These are phyloP conservation scores for Bryopsis sp. DNA, from an alignment of 139 green algal species.

Conservation along the genomic window DNA sequence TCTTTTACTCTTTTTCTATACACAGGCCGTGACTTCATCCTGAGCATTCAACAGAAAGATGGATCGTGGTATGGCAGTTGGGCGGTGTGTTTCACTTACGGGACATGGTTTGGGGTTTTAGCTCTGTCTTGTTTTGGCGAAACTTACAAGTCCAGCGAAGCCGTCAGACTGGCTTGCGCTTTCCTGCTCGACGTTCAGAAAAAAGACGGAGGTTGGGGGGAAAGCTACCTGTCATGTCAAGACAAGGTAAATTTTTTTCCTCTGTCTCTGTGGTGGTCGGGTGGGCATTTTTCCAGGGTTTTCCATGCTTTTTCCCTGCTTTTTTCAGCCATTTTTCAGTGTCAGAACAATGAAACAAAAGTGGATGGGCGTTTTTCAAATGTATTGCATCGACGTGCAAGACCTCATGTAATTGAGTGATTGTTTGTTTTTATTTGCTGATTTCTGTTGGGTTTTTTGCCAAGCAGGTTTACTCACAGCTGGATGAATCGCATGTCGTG, in stretches of 20 bases:
- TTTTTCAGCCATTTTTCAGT: constrained; percentile 10
- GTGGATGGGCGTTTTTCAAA: no score
- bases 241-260: constrained; percentile 67
- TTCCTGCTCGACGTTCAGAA: constrained; percentile 89
- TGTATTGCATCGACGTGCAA: no score
- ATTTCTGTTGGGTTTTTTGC: no score
- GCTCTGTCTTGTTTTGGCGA: constrained; percentile 65
- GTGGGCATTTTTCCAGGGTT: no score
- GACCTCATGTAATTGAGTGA: background rate
- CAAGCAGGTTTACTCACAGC: constrained; percentile 84
- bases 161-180: constrained; percentile 41
- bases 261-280: background rate
- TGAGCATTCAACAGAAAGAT: constrained; percentile 69
- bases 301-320: no score
- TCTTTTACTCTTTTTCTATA: no score
- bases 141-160: constrained; percentile 40
- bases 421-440: no score
- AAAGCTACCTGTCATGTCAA: constrained; percentile 95
- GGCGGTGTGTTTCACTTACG: constrained; percentile 99
- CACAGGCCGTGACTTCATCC: constrained; percentile 44
- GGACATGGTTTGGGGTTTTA: constrained; percentile 85
- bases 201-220: constrained; percentile 88
- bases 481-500: constrained; percentile 78
- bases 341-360: no score
- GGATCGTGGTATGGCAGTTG: constrained; percentile 95